phyloP scores from a whole-genome alignment of 2,329 filamentous ascomycete species.

The Pseudogymnoascus sp. region DNA sequence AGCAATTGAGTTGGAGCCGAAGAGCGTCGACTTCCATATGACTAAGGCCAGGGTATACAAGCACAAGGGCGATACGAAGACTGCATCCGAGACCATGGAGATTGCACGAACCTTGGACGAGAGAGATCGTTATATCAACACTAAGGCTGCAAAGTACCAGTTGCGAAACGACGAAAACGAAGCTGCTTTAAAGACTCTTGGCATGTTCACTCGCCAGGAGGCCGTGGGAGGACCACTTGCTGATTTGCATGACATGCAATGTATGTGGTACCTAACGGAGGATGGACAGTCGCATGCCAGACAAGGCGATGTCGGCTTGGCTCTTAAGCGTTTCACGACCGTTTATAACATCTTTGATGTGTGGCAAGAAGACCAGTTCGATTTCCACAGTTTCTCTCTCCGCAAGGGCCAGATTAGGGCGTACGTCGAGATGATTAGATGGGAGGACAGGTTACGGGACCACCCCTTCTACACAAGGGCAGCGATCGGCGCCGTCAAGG shows the following conservation, averaged over 20 bases:
- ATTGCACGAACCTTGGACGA: constrained; percentile 75
- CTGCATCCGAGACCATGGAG: constrained; percentile 83
- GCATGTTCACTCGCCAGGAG: constrained; percentile 89
- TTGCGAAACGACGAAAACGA: constrained; percentile 87
- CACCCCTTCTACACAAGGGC: constrained; percentile 89
- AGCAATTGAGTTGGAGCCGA: constrained; percentile 69
- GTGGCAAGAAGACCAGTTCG: constrained; percentile 98
- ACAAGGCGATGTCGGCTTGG: constrained; percentile 72
- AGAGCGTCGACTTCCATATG: constrained; percentile 86
- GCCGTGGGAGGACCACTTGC: constrained; percentile 78
- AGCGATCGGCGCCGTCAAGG: constrained; percentile 69
- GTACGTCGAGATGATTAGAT: constrained; percentile 92
- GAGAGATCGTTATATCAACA: constrained; percentile 95
- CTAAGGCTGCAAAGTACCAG: constrained; percentile 95
- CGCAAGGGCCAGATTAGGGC: constrained; percentile 91
- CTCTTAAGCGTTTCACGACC: constrained; percentile 84
- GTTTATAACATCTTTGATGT: constrained; percentile 90
- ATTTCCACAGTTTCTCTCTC: constrained; percentile 97
- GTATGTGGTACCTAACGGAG: constrained; percentile 92
- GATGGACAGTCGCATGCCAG: constrained; percentile 85
- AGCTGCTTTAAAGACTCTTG: constrained; percentile 77
- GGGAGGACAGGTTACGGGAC: constrained; percentile 85
- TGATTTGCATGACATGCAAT: constrained; percentile 96
- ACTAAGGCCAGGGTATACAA: constrained; percentile 94
- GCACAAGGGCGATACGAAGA: constrained; percentile 69